These are phyloP conservation scores for Tricholoma matsutake DNA, from an alignment of 768 basidiomycete genomes.

Conservation along the genomic window DNA sequence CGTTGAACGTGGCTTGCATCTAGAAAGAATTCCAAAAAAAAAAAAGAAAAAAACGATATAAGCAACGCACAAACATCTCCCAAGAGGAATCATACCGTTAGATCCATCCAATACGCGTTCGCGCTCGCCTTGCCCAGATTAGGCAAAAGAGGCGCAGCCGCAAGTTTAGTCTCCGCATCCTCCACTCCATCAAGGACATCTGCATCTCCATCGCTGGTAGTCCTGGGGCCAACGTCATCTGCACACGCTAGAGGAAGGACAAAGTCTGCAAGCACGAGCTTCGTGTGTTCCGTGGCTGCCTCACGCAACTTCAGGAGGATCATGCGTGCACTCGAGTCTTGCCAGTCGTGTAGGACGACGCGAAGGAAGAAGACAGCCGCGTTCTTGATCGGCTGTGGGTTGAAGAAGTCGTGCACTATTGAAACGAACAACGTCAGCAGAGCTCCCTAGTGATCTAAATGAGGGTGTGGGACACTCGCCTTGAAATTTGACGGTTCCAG, in stretches of 20 bases:
- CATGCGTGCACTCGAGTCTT: slow-evolving; percentile 50
- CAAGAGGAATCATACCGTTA: slow-evolving; percentile 43
- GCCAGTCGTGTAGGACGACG: slow-evolving; percentile 78
- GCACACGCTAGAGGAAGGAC: slow-evolving; percentile 67
- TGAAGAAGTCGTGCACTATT: slow-evolving; percentile 77
- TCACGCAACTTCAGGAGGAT: slow-evolving; percentile 44
- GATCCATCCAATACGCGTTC: slow-evolving; percentile 69
- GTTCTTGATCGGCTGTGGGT: slow-evolving; percentile 49
- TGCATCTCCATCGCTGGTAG: slow-evolving; percentile 10
- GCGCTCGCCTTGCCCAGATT: slow-evolving; percentile 74
- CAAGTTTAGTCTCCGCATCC: slow-evolving; percentile 51
- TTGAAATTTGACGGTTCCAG: slow-evolving; percentile 52
- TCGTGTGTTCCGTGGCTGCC: slow-evolving; percentile 50
- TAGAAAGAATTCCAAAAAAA: slow-evolving; percentile 21
- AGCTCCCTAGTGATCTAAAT: neutral
- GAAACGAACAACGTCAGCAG: neutral
- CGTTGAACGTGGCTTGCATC: slow-evolving; percentile 71
- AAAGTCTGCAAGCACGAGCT: slow-evolving; percentile 68
- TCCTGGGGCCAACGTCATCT: slow-evolving; percentile 38
- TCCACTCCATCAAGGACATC: slow-evolving; percentile 39
- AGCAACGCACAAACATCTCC: neutral
- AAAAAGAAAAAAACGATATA: neutral
- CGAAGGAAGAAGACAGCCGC: slow-evolving; percentile 69
- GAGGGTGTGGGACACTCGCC: slow-evolving; percentile 25
- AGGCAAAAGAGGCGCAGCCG: slow-evolving; percentile 60